A percentile compares a stretch with the other conserved stretches of the same genome.
Conservation (phyloP, 2,329 filamentous ascomycete species). For the Xylaria hypoxylon region DNA sequence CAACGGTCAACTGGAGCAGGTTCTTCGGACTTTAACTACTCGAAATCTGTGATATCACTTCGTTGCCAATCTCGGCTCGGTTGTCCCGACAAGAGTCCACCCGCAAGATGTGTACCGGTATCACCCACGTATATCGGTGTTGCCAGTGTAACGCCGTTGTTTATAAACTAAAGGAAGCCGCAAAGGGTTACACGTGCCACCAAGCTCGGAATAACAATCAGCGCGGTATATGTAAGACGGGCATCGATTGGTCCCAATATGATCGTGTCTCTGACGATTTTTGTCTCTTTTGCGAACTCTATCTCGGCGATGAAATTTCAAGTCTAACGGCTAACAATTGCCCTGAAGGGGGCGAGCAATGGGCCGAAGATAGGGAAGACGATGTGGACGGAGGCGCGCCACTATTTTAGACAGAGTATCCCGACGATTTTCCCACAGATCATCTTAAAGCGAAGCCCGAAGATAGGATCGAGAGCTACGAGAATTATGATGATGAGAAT, state of each 20-base stretch:
- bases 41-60: not conserved
- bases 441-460: not conserved
- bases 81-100: not conserved
- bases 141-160: slow-evolving; percentile 35
- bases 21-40: slow-evolving; percentile 14
- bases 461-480: slow-evolving; percentile 1
- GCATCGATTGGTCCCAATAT: slow-evolving; percentile 39
- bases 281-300: slow-evolving; percentile 44
- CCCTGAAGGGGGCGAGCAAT: slow-evolving; percentile 25
- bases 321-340: slow-evolving; percentile 34
- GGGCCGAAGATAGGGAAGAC: slow-evolving; percentile 29
- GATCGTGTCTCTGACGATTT: slow-evolving; percentile 29
- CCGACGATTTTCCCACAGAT: not conserved
- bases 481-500: not conserved
- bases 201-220: slow-evolving; percentile 25
- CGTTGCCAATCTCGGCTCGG: not conserved
- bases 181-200: slow-evolving; percentile 41
- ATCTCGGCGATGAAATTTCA: slow-evolving; percentile 18
- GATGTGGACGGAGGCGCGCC: slow-evolving; percentile 14
- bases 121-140: slow-evolving; percentile 36
- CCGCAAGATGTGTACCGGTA: slow-evolving; percentile 44
- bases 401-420: no score
- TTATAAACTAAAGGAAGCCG: slow-evolving; percentile 25
- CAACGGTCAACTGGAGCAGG: slow-evolving; percentile 17
- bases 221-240: slow-evolving; percentile 42